Percentiles rank a stretch among this genome's conserved stretches.
phyloP scores from a whole-genome alignment of 2,329 filamentous ascomycete species.

The Mariannaea sp. region DNA sequence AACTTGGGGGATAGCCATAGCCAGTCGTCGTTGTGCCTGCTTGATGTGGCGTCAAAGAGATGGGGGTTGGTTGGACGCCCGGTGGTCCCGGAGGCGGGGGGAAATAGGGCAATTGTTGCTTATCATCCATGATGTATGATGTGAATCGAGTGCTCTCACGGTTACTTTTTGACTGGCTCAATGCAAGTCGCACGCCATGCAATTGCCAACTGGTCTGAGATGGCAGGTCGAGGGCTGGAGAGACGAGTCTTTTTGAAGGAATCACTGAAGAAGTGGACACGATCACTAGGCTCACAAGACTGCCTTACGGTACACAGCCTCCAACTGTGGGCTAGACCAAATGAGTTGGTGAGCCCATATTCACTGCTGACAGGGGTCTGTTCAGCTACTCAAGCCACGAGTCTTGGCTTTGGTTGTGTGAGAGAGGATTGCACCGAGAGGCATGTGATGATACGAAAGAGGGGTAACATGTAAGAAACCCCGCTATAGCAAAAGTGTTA shows the following conservation, averaged over 20 bases:
- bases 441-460: too few species aligned
- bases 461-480: too few species aligned
- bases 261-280: not conserved
- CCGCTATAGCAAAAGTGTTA: too few species aligned
- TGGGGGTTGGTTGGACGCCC: not conserved
- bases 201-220: not conserved
- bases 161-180: not conserved
- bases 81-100: constrained; percentile 4
- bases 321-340: not conserved
- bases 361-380: not conserved
- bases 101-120: constrained; percentile 3
- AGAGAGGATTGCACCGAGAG: too few species aligned
- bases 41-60: not conserved
- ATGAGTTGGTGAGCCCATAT: not conserved
- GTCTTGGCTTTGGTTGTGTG: constrained; percentile 11
- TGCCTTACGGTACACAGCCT: not conserved
- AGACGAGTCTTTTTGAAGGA: not conserved
- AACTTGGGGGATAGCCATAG: not conserved
- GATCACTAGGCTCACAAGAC: not conserved
- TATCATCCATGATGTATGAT: constrained; percentile 1
- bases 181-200: not conserved
- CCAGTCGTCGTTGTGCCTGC: not conserved
- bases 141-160: not conserved
- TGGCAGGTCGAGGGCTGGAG: too few species aligned
- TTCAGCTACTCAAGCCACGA: constrained; percentile 7